Percentiles rank a stretch among this genome's conserved stretches.
phyloP scores from a whole-genome alignment of 1,284 basidiomycete genomes.

The Cryptococcus hybrid region DNA sequence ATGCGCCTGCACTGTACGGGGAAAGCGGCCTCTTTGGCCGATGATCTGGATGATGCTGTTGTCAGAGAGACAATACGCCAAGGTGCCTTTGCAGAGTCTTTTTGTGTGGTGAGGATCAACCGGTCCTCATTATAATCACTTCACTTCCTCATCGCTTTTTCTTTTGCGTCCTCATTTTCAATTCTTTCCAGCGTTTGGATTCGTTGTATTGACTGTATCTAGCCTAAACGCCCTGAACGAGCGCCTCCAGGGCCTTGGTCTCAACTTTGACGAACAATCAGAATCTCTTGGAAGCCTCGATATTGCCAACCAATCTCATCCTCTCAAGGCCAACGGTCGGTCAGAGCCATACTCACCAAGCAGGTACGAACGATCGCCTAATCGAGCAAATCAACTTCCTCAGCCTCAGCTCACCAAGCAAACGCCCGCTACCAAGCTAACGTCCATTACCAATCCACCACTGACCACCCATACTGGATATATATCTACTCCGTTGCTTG shows the following conservation, averaged over 20 bases:
- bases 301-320: neutral
- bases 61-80: too few relatives aligned
- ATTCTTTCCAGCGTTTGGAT: neutral
- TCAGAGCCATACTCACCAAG: too few relatives aligned
- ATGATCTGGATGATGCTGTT: too few relatives aligned
- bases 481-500: constrained; percentile 1
- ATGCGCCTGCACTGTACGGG: neutral
- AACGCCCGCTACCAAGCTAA: neutral
- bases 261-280: constrained; percentile 1
- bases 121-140: too few relatives aligned
- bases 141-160: too few relatives aligned
- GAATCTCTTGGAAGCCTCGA: constrained; percentile 5
- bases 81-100: too few relatives aligned
- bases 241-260: constrained; percentile 23
- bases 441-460: neutral
- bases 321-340: neutral
- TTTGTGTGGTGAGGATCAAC: too few relatives aligned
- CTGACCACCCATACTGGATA: neutral
- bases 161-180: neutral
- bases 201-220: neutral
- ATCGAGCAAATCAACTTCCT: neutral
- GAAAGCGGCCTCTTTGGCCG: too few relatives aligned
- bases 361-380: neutral
- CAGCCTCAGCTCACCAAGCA: neutral
- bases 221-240: constrained; percentile 22